phyloP scores from a whole-genome alignment of 176 grass and related monocot species.

The Coix lacrymajobi region DNA sequence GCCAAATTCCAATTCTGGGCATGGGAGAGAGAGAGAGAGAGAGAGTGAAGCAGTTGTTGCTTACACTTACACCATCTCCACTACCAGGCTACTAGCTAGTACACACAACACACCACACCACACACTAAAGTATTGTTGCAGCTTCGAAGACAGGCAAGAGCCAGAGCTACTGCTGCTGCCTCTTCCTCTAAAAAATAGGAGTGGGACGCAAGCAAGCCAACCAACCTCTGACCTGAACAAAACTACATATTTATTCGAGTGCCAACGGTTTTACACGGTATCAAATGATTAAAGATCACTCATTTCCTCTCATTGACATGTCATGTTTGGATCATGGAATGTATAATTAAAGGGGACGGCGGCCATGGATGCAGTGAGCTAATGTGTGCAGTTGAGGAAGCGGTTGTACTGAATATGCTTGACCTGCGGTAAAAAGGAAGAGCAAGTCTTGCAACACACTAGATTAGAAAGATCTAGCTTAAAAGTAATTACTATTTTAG shows the following conservation, averaged over 20 bases:
- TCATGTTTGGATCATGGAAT: not conserved
- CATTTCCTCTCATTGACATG: conserved; percentile 23
- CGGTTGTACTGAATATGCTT: conserved; percentile 32
- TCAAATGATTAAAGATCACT: conserved; percentile 22
- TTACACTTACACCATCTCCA: conserved; percentile 53
- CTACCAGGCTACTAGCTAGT: conserved; percentile 51
- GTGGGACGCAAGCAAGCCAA: conserved; percentile 40
- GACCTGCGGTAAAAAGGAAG: conserved; percentile 9
- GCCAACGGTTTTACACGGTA: conserved; percentile 30
- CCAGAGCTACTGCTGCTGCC: not conserved
- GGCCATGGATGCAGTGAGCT: not conserved
- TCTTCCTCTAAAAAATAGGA: conserved; percentile 24
- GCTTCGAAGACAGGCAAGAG: conserved; percentile 49
- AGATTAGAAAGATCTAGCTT: not conserved
- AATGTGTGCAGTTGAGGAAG: conserved; percentile 15
- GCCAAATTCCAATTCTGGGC: conserved; percentile 21
- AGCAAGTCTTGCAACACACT: not conserved
- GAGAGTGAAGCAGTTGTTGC: conserved; percentile 47
- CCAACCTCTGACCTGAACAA: conserved; percentile 30
- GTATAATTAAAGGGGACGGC: not conserved
- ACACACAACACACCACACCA: conserved; percentile 22
- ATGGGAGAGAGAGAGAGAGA: not conserved
- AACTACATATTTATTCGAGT: conserved; percentile 1
- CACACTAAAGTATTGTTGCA: conserved; percentile 35
- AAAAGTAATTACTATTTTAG: not conserved